These are phyloP conservation scores for Phaeosphaeria sp. DNA, from an alignment of 2,329 filamentous ascomycete species.

Conservation along the genomic window DNA sequence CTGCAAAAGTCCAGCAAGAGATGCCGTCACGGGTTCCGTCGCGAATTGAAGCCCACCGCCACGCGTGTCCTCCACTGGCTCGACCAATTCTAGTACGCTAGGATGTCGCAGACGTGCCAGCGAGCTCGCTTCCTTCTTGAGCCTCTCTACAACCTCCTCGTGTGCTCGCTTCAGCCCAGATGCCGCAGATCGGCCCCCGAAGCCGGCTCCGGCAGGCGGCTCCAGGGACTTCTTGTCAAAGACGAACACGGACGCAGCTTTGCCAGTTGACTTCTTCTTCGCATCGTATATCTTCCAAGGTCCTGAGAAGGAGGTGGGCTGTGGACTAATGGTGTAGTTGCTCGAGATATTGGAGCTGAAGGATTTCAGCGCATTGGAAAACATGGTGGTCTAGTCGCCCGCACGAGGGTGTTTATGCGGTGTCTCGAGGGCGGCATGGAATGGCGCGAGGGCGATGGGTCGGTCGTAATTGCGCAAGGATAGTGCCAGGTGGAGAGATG, in stretches of 20 bases:
- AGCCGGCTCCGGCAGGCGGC: constrained; percentile 63
- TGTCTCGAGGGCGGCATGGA: constrained; percentile 37
- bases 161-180: constrained; percentile 78
- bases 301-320: constrained; percentile 79
- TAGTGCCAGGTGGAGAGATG: constrained; percentile 20
- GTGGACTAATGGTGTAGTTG: constrained; percentile 84
- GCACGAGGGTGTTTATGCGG: constrained; percentile 27
- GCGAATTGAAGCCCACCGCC: constrained; percentile 94
- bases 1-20: constrained; percentile 78
- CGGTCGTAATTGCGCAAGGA: background rate
- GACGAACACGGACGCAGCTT: constrained; percentile 87
- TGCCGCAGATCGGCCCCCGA: constrained; percentile 65
- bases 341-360: constrained; percentile 91
- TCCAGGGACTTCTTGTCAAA: constrained; percentile 92
- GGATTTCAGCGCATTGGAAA: constrained; percentile 86
- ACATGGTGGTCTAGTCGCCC: constrained; percentile 67
- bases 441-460: constrained; percentile 15
- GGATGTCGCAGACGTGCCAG: constrained; percentile 89
- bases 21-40: constrained; percentile 88
- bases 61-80: constrained; percentile 93
- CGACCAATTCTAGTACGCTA: constrained; percentile 87
- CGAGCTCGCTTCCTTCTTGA: constrained; percentile 90
- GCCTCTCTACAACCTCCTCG: constrained; percentile 87
- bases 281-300: constrained; percentile 98
- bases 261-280: constrained; percentile 94